phyloP scores from a whole-genome alignment of 1,284 basidiomycete species.

The Apiotrichum sp. region DNA sequence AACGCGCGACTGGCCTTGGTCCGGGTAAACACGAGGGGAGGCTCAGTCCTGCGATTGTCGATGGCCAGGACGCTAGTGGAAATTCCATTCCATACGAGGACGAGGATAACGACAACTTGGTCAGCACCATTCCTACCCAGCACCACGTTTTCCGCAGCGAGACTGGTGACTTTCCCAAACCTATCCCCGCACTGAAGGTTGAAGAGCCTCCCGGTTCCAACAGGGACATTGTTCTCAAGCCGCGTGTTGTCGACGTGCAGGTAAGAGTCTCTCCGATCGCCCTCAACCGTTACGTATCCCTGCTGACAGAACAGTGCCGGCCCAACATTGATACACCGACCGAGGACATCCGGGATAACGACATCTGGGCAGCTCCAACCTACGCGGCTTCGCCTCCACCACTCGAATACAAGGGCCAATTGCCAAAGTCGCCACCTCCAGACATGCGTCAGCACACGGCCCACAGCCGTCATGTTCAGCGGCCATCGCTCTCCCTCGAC shows the following conservation, averaged over 20 bases:
- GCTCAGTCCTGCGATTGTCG: slow-evolving; percentile 5
- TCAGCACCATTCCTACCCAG: no score
- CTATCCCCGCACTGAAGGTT: slow-evolving; percentile 20
- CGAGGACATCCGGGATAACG: not conserved
- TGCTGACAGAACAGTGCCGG: not conserved
- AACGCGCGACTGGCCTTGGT: slow-evolving; percentile 28
- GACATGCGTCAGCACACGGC: no score
- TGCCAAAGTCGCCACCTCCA: no score
- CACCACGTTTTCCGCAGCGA: not conserved
- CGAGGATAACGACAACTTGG: not conserved
- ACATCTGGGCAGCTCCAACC: not conserved
- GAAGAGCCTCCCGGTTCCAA: slow-evolving; percentile 38
- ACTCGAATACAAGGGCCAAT: no score
- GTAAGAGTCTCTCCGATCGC: slow-evolving; percentile 18
- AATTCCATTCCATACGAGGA: not conserved
- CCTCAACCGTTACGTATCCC: not conserved
- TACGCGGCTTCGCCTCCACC: not conserved
- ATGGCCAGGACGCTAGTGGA: slow-evolving; percentile 4
- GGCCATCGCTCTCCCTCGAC: no score
- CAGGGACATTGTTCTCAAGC: slow-evolving; percentile 39
- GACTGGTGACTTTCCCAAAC: not conserved
- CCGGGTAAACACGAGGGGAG: slow-evolving; percentile 28
- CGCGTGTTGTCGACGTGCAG: slow-evolving; percentile 35
- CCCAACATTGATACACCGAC: not conserved
- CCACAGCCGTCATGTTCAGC: no score